Base-by-base conservation (phyloP, 2,329 filamentous ascomycete species). In the Fusarium clavum region DNA sequence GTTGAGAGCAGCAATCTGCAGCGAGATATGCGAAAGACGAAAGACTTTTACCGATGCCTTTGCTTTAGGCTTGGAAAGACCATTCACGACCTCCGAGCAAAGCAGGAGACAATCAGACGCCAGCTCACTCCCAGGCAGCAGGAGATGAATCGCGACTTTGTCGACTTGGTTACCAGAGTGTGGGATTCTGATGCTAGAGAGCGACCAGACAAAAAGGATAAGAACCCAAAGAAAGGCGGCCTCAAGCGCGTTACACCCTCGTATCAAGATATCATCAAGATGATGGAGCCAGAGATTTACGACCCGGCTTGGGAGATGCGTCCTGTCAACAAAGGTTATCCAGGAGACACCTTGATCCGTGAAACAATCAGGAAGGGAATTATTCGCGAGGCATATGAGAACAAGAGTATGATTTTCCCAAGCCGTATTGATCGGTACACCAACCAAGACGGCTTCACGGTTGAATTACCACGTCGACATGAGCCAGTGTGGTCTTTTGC, bases 351-450 rank as follows among this genome's bases (percentile, higher is more conserved):
- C 8, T 72, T 10, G 74, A 76, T 61, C 22, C 45, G 30, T 44
- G 53, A 71, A 2, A 41, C 79, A 2, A 75, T 85, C 43, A 78
- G 82, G 38, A 73, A 76, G 46, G 77, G 76, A 1, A 76, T 87
- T 46, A 77, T 86, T 22, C 74, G 79, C 6, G 84, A 87, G 76
- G 77, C 80, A 24, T 77, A 80, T 43, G 74, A 78, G 59, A 85
- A 85, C 62, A 75, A 79, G 56, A 79, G 76, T 34, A 80, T 84
- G 72, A 73, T 85, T 14, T 82, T 80, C 66, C 82, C 83, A 1
- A 75, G 73, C 13, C 79, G 82, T 5, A 53, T 73, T 24, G 63
- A 76, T 67, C 70, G 76, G 64, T 54, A 47, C 34, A 30, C 72
- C 30, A 63, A 70, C 16, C 45, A 70, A 10, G 45, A 66, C 11